Evolutionary conservation across 345 rosid genomes (phyloP).

Genomic region (Gossypium rotundifolium): DNA sequence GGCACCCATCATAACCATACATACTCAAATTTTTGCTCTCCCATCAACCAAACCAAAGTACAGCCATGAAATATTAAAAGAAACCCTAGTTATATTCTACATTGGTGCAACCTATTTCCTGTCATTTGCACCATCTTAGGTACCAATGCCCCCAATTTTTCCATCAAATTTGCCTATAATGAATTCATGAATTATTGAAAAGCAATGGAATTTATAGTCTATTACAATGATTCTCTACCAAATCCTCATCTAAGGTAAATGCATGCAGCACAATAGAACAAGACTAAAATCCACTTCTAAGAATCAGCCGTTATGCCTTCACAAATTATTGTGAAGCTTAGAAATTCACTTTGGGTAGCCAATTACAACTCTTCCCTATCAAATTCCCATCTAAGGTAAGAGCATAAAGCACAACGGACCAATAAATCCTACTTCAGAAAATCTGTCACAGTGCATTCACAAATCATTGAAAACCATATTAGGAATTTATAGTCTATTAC

Average conservation of each 20-base stretch:
- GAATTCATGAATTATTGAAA: no score
- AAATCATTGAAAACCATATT: no score
- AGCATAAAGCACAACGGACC: not conserved
- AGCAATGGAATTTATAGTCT: no score
- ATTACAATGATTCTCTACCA: no score
- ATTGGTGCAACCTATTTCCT: not conserved
- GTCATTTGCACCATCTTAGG: not conserved
- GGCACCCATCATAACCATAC: not conserved
- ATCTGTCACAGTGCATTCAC: no score
- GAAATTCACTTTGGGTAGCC: not conserved
- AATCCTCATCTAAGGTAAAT: no score
- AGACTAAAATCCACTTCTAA: no score
- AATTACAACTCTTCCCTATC: not conserved
- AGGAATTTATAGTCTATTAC: no score
- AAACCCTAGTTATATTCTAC: not conserved
- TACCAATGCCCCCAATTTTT: not conserved
- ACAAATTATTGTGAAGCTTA: not conserved
- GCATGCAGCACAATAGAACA: no score
- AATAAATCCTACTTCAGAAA: not conserved
- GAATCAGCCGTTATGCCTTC: not conserved
- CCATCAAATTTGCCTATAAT: not conserved
- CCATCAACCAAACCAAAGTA: not conserved
- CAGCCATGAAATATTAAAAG: not conserved
- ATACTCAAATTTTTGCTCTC: not conserved
- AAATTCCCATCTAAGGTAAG: not conserved